Evolutionary conservation across 306 rosid species (phyloP).

Genomic region (Corylus americana): DNA sequence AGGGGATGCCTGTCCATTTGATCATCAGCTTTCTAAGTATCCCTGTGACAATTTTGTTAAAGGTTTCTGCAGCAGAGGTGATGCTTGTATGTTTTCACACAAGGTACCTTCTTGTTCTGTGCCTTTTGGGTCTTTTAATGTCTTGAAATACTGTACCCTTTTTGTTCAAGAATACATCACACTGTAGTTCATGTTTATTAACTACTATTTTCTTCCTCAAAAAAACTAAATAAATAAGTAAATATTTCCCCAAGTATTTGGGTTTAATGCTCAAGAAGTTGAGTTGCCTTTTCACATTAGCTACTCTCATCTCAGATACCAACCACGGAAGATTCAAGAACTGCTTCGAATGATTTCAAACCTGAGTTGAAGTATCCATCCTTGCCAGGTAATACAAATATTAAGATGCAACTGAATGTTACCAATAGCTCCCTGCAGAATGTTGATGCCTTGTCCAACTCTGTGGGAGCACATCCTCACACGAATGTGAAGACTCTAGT

Average conservation of each 20-base stretch:
- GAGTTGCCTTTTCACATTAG: constrained; percentile 11
- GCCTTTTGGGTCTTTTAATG: not conserved
- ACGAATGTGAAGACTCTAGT: constrained; percentile 24
- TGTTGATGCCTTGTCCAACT: constrained; percentile 20
- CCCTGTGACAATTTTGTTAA: constrained; percentile 62
- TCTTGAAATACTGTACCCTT: not conserved
- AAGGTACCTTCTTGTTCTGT: constrained; percentile 49
- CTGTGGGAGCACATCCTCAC: constrained; percentile 29
- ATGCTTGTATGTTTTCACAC: constrained; percentile 74
- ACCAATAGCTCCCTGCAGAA: constrained; percentile 32
- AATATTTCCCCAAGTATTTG: not conserved
- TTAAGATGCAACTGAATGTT: constrained; percentile 33
- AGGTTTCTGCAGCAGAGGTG: constrained; percentile 77
- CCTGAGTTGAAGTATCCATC: constrained; percentile 42
- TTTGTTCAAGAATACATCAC: not conserved
- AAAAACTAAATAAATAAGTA: not conserved
- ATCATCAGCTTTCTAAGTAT: constrained; percentile 82
- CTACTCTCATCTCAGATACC: constrained; percentile 43
- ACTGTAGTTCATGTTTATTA: not conserved
- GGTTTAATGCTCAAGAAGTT: constrained; percentile 6
- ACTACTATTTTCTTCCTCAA: not conserved
- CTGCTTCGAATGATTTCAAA: constrained; percentile 36
- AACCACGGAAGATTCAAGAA: constrained; percentile 41
- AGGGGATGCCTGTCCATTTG: constrained; percentile 89
- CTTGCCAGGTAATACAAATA: constrained; percentile 30